Percentiles rank a stretch among this genome's conserved stretches.
Conservation (phyloP, 2,329 filamentous ascomycete genomes). For the Pochonia chlamydosporia region DNA sequence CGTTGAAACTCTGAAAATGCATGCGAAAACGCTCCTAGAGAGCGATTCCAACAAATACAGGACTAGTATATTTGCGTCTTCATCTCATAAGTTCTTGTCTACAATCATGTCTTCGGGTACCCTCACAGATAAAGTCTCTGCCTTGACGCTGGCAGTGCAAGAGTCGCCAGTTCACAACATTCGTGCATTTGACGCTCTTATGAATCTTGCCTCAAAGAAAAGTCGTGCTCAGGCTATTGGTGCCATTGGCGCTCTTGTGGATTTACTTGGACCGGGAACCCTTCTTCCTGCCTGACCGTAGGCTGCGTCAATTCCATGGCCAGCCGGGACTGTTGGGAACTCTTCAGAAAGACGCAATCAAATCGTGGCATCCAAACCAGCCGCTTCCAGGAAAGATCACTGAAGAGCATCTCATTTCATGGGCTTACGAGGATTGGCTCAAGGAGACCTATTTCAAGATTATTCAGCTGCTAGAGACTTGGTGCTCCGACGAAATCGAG, state of each 20-base stretch:
- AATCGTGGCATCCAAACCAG: constrained; percentile 62
- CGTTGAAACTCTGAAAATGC: constrained; percentile 52
- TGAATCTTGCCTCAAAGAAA: constrained; percentile 82
- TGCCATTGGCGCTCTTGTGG: constrained; percentile 87
- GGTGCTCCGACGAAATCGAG: constrained; percentile 93
- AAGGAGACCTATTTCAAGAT: constrained; percentile 93
- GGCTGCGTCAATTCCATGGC: constrained; percentile 70
- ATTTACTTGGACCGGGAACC: constrained; percentile 85
- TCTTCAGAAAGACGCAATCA: constrained; percentile 54
- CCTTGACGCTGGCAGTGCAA: constrained; percentile 87
- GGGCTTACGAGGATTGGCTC: constrained; percentile 93
- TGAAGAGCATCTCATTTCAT: constrained; percentile 73
- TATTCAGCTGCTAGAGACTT: constrained; percentile 82
- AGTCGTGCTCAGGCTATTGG: constrained; percentile 89
- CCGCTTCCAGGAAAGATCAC: constrained; percentile 68
- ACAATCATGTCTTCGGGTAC: constrained; percentile 97
- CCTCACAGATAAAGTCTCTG: constrained; percentile 92
- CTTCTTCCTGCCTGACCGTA: constrained; percentile 77
- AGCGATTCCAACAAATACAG: constrained; percentile 72
- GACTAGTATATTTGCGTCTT: constrained; percentile 68
- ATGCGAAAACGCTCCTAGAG: constrained; percentile 71
- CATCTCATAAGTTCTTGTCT: constrained; percentile 91
- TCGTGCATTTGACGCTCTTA: constrained; percentile 79
- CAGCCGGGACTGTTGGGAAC: constrained; percentile 72
- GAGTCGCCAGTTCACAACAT: constrained; percentile 93